These are phyloP conservation scores for Escallonia rubra DNA, from an alignment of 129 eudicot species.

Conservation along the genomic window DNA sequence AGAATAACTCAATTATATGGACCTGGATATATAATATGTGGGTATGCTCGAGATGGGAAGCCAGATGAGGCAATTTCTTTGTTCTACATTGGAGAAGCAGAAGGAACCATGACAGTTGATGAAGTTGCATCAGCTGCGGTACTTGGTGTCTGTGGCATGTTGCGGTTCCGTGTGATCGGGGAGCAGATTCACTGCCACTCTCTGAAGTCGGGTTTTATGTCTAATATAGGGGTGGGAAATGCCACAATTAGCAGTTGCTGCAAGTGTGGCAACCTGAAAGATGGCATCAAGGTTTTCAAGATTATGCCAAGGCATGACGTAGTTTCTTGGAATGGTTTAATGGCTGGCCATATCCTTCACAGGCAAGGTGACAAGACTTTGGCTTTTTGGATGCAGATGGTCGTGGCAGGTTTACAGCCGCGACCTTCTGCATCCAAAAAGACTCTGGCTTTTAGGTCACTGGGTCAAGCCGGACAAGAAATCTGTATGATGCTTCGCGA, in stretches of 20 bases:
- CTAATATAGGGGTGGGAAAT: constrained; percentile 54
- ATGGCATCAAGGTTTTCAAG: constrained; percentile 51
- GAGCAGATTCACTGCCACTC: constrained; percentile 64
- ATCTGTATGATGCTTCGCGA: constrained; percentile 56
- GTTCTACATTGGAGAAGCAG: constrained; percentile 36
- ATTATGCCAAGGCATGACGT: constrained; percentile 49
- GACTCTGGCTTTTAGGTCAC: constrained; percentile 28
- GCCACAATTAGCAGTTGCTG: constrained; percentile 70
- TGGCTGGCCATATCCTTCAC: constrained; percentile 64
- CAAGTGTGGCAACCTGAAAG: constrained; percentile 67
- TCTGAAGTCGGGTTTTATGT: constrained; percentile 40
- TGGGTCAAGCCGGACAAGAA: constrained; percentile 84
- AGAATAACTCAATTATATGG: constrained; percentile 33
- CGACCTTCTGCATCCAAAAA: no score
- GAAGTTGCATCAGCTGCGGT: constrained; percentile 51
- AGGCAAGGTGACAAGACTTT: constrained; percentile 67
- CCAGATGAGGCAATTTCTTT: constrained; percentile 63
- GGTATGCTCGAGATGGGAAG: constrained; percentile 65
- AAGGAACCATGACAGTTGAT: constrained; percentile 35
- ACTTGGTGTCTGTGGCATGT: constrained; percentile 66
- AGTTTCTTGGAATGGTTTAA: constrained; percentile 79
- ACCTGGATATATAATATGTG: constrained; percentile 79
- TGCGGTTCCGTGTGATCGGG: constrained; percentile 61
- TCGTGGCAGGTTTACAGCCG: constrained; percentile 33
- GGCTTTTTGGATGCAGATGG: constrained; percentile 58